Evolutionary conservation across 768 basidiomycete genomes (phyloP).

Genomic region (Porpolomopsis calyptriformis): DNA sequence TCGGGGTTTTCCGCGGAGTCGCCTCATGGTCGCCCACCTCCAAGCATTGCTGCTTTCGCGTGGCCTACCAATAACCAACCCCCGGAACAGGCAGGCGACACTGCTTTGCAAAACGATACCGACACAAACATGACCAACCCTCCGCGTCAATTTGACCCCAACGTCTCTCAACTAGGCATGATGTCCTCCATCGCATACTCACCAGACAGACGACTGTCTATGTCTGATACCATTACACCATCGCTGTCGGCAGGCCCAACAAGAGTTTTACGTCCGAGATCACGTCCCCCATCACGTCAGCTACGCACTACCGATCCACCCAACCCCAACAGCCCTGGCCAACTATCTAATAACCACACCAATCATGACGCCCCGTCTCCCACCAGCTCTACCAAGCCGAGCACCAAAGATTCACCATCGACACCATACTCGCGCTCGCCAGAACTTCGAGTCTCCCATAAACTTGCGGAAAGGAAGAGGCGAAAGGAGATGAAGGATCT

Average conservation of each 20-base stretch:
- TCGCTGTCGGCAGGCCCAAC: slow-evolving; percentile 31
- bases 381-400: slow-evolving; percentile 24
- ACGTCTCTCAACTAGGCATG: slow-evolving; percentile 28
- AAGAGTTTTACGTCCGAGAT: slow-evolving; percentile 52
- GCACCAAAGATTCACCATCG: slow-evolving; percentile 35
- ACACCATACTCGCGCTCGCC: slow-evolving; percentile 94
- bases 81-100: slow-evolving; percentile 22
- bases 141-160: slow-evolving; percentile 40
- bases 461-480: slow-evolving; percentile 92
- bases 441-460: slow-evolving; percentile 90
- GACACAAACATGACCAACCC: slow-evolving; percentile 33
- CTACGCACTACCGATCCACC: slow-evolving; percentile 33
- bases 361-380: slow-evolving; percentile 35
- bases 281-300: slow-evolving; percentile 62
- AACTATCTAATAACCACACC: slow-evolving; percentile 20
- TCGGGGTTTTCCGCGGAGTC: slow-evolving; percentile 55
- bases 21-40: slow-evolving; percentile 51
- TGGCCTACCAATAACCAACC: slow-evolving; percentile 46
- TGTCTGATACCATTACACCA: slow-evolving; percentile 46
- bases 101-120: slow-evolving; percentile 35
- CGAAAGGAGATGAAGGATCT: slow-evolving; percentile 99
- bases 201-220: slow-evolving; percentile 68
- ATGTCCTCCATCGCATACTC: slow-evolving; percentile 49
- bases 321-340: slow-evolving; percentile 23
- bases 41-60: slow-evolving; percentile 59